phyloP scores from a whole-genome alignment of 371 early-diverging fungal genomes.

The Mucor sp. region DNA sequence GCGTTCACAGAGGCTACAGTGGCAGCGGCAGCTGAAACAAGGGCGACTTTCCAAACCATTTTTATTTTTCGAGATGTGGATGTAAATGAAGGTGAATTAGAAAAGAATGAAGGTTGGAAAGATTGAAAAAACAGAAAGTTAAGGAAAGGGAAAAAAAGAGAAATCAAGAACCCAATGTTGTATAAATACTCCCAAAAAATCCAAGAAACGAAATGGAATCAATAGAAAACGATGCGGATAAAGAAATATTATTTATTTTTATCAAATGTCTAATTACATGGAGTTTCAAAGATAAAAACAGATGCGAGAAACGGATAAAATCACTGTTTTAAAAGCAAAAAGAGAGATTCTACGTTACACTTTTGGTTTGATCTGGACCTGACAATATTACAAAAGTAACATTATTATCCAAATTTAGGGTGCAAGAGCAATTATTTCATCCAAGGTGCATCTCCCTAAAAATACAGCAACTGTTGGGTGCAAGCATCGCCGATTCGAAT shows the following conservation, averaged over 20 bases:
- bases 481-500: not conserved
- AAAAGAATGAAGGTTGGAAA: constrained; percentile 5
- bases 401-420: constrained; percentile 4
- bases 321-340: not conserved
- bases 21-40: constrained; percentile 17
- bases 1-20: constrained; percentile 15
- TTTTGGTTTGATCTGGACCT: constrained; percentile 1
- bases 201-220: not conserved
- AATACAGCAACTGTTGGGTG: not conserved
- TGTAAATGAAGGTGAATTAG: constrained; percentile 7
- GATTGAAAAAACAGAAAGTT: constrained; percentile 1
- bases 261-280: not conserved
- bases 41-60: constrained; percentile 31
- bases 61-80: not conserved
- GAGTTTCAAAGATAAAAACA: not conserved
- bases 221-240: not conserved
- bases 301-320: not conserved
- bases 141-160: constrained; percentile 5
- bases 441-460: not conserved
- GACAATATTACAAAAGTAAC: constrained; percentile 4
- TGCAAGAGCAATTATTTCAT: not conserved
- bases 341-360: not conserved
- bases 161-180: not conserved
- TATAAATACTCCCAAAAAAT: not conserved
- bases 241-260: constrained; percentile 9